Evolutionary conservation across 306 rosid genomes (phyloP), one percentile per base, ranked within the genome.

Genomic region (Quercus wislizeni): DNA sequence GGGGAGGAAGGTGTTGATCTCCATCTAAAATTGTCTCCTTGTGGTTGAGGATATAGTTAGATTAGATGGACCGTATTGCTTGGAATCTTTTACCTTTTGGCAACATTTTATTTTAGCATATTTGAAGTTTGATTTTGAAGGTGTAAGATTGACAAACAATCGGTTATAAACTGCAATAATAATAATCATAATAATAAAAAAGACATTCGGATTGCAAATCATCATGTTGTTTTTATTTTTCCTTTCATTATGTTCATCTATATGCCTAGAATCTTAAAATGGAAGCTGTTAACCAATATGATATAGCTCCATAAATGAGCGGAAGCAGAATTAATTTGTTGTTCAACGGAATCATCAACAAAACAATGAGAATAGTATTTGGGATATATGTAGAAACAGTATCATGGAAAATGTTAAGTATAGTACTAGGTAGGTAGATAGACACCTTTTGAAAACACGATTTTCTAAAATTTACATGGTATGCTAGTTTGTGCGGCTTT

Each of bases 21-120:
- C 55, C 92, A 82, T 83, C 91, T 91, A 13, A 88, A 79, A 58
- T 80, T 91, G 75, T 88, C 91, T 30, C 82, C 76, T 13, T 86
- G 86, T 23, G 78, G 83, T 58, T 77, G 27, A 27, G 28, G 7
- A 20, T 43, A 15, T 71, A n/a, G 67, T 5, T 10, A 21, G 30
- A 61, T 61, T 61, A 9, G 28, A 61, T 61, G 33, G 30, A 61
- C 33, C 33, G 17, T 23, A 61, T 61, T 61, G 67, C 6, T 11
- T 61, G 33, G 6, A 12, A 21, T 13, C 19, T 21, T 27, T 11
- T 65, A 12, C 35, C 71, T 65, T 65, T 65, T 18, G 21, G 23
- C 3, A 33, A 67, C 25, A 67, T 9, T 33, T 35, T 19, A 8
- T 28, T 30, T 64, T 8, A 3, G 51, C 11, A 33, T n/a, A 19